phyloP scores from a whole-genome alignment of 768 basidiomycete genomes.

The Neoboletus subvelutipes region DNA sequence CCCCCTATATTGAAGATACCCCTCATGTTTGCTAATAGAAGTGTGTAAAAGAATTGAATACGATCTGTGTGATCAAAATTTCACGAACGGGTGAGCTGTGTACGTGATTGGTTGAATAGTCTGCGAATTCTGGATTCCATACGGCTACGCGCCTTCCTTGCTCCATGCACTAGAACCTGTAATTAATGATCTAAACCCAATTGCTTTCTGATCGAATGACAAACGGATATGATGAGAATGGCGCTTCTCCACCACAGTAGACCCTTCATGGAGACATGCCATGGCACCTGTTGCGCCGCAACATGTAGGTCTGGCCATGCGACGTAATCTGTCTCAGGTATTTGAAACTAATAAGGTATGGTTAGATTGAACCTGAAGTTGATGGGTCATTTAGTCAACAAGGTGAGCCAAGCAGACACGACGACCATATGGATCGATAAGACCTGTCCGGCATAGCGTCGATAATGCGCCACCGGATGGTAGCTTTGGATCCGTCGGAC shows the following conservation, averaged over 20 bases:
- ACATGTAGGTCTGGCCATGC: neutral
- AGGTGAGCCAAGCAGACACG: neutral
- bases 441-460: neutral
- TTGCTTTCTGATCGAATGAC: slow-evolving; percentile 1
- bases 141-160: neutral
- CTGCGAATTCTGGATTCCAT: neutral
- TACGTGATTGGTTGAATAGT: slow-evolving; percentile 18
- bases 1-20: slow-evolving; percentile 24
- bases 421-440: slow-evolving; percentile 9
- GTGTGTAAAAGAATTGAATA: neutral
- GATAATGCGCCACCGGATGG: slow-evolving; percentile 9
- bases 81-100: neutral
- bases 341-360: slow-evolving; percentile 8
- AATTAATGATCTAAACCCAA: neutral
- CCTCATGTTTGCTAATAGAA: slow-evolving; percentile 6
- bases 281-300: neutral
- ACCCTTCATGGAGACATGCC: slow-evolving; percentile 6
- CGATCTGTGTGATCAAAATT: neutral
- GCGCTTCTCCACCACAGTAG: neutral
- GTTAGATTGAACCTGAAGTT: slow-evolving; percentile 2
- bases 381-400: slow-evolving; percentile 1
- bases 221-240: neutral
- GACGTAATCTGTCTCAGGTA: slow-evolving; percentile 2
- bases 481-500: slow-evolving; percentile 1
- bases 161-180: neutral